phyloP scores from a whole-genome alignment of 805 yeast genomes.

The Yarrowia deformans region DNA sequence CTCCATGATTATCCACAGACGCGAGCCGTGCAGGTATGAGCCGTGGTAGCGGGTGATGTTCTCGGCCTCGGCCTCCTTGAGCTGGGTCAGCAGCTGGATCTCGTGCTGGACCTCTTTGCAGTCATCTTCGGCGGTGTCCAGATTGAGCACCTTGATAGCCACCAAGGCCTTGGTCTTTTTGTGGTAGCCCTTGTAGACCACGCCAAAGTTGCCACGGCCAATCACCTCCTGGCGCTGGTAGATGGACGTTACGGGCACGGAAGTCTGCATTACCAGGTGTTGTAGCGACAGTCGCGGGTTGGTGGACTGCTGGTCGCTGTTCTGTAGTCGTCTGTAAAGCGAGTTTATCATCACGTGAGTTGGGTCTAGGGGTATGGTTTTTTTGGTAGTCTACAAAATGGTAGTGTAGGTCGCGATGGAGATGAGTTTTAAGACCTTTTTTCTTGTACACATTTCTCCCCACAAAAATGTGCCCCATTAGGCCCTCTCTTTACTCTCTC shows the following conservation, averaged over 20 bases:
- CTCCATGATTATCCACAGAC: constrained; percentile 97
- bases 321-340: constrained; percentile 27
- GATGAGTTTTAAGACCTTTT: no score
- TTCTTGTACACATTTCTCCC: not conserved
- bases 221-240: constrained; percentile 88
- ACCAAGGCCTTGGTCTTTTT: constrained; percentile 72
- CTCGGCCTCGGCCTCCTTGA: constrained; percentile 73
- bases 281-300: constrained; percentile 1
- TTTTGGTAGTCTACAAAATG: no score
- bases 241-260: constrained; percentile 48
- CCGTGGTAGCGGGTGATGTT: constrained; percentile 94
- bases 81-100: constrained; percentile 80
- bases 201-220: constrained; percentile 96
- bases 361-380: not conserved
- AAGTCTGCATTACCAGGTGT: constrained; percentile 32
- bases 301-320: constrained; percentile 12
- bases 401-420: no score
- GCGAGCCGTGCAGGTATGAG: constrained; percentile 84
- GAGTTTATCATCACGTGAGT: constrained; percentile 39
- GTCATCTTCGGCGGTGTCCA: constrained; percentile 93
- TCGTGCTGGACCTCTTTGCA: constrained; percentile 94
- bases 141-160: constrained; percentile 90
- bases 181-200: constrained; percentile 82
- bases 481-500: not conserved
- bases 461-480: constrained; percentile 1